Evolutionary conservation across 495 filamentous ascomycete species (phyloP).

Genomic region (Lasiosphaeris hirsuta): DNA sequence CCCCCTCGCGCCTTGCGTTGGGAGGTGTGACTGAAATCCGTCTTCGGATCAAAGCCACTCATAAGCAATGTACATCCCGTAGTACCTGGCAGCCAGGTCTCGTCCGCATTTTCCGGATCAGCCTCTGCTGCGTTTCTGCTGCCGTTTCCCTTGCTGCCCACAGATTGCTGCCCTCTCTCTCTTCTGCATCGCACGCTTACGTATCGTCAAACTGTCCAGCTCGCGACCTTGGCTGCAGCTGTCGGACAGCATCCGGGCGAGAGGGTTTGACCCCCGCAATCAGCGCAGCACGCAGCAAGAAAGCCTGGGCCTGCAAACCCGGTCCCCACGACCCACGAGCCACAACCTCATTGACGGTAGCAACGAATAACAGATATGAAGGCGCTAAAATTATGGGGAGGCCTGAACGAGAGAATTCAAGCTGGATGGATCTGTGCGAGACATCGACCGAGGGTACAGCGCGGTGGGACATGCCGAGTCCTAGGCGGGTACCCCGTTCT

Average conservation of each 20-base stretch:
- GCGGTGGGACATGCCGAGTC: slow-evolving; percentile 1
- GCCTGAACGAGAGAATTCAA: neutral
- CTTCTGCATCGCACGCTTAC: neutral
- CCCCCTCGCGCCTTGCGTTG: neutral
- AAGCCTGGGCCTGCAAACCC: too few relatives aligned
- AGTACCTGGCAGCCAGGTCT: neutral
- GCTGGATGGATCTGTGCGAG: neutral
- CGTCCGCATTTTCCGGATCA: neutral
- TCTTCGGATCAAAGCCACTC: slow-evolving; percentile 12
- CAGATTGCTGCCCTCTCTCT: neutral
- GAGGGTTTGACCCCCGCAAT: too few relatives aligned
- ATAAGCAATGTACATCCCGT: neutral
- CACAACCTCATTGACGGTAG: too few relatives aligned
- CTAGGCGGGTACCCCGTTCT: neutral
- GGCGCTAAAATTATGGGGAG: neutral
- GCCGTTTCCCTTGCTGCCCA: neutral
- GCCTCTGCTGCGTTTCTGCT: neutral
- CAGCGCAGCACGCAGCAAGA: too few relatives aligned
- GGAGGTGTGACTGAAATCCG: slow-evolving; percentile 6
- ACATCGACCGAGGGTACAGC: too few relatives aligned
- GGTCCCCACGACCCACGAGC: too few relatives aligned
- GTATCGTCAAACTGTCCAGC: slow-evolving; percentile 4
- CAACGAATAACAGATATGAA: too few relatives aligned
- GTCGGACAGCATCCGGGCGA: neutral
- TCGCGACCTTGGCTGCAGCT: slow-evolving; percentile 3